These are phyloP conservation scores for Chlamydomonas reinhardtii DNA, from an alignment of 163 green algal species.

Conservation along the genomic window DNA sequence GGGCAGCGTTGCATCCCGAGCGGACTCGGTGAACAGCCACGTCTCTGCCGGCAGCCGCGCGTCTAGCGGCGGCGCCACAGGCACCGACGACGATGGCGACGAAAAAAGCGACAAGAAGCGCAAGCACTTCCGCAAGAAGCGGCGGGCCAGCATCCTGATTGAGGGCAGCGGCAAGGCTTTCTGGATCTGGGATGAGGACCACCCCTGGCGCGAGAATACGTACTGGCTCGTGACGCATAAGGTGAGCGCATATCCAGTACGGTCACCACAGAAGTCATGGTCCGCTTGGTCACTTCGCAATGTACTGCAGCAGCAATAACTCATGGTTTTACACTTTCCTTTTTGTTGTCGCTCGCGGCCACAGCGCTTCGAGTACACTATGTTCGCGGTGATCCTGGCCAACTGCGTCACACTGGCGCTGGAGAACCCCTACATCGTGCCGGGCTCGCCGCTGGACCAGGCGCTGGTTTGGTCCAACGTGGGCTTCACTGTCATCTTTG, in stretches of 20 bases:
- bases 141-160: conserved; percentile 45
- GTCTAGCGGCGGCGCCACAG: background rate
- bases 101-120: background rate
- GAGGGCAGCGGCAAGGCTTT: conserved; percentile 58
- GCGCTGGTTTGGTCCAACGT: conserved; percentile 57
- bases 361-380: conserved; percentile 79
- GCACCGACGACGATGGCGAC: background rate
- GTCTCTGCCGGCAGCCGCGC: background rate
- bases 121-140: conserved; percentile 22
- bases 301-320: too few species aligned
- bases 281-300: too few species aligned
- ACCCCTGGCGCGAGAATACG: conserved; percentile 61
- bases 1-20: background rate
- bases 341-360: background rate
- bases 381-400: conserved; percentile 82
- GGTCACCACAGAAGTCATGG: too few species aligned
- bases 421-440: conserved; percentile 50
- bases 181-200: conserved; percentile 71
- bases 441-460: conserved; percentile 20
- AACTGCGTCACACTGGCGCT: conserved; percentile 78
- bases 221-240: conserved; percentile 72
- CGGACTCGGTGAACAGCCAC: conserved; percentile 5
- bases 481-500: conserved; percentile 78
- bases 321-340: background rate
- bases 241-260: too few species aligned